A percentile compares a stretch with the other conserved stretches of the same genome.
These are phyloP conservation scores for Tricharina praecox DNA, from an alignment of 495 filamentous ascomycete genomes.

Conservation along the genomic window DNA sequence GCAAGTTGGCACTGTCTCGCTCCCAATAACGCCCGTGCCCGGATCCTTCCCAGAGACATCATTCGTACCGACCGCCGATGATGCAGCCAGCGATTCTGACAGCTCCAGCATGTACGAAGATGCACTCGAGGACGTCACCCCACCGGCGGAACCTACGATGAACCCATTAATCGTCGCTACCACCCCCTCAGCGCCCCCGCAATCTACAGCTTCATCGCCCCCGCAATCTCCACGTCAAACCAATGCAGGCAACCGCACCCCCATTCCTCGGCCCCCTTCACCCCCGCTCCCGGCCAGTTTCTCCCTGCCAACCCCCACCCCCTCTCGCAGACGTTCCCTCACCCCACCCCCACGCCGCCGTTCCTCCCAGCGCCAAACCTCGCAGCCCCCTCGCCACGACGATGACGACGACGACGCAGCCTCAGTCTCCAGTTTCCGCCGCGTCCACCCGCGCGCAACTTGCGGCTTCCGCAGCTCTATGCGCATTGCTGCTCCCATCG, in stretches of 20 bases:
- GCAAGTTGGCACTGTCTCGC: too few relatives aligned
- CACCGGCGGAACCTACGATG: not conserved
- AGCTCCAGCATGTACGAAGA: constrained; percentile 21
- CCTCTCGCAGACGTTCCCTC: not conserved
- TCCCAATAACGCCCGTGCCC: not conserved
- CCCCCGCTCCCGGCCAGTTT: constrained; percentile 1
- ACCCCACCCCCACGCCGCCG: constrained; percentile 2
- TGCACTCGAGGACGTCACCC: constrained; percentile 11
- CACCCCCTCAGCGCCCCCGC: not conserved
- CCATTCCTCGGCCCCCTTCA: not conserved
- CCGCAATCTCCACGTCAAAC: too few relatives aligned
- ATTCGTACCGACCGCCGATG: too few relatives aligned
- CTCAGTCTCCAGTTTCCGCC: not conserved
- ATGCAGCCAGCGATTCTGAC: constrained; percentile 8
- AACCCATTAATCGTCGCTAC: too few relatives aligned
- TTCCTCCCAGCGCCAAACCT: not conserved
- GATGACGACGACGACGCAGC: not conserved
- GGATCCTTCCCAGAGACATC: constrained; percentile 1
- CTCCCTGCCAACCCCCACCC: not conserved
- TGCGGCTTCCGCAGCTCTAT: not conserved
- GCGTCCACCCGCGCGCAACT: not conserved
- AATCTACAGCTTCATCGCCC: too few relatives aligned
- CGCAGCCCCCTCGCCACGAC: not conserved
- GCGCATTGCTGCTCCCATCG: not conserved
- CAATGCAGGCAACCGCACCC: not conserved